Conservation (phyloP, 441 rosid species). For the Erodium moschatum region DNA sequence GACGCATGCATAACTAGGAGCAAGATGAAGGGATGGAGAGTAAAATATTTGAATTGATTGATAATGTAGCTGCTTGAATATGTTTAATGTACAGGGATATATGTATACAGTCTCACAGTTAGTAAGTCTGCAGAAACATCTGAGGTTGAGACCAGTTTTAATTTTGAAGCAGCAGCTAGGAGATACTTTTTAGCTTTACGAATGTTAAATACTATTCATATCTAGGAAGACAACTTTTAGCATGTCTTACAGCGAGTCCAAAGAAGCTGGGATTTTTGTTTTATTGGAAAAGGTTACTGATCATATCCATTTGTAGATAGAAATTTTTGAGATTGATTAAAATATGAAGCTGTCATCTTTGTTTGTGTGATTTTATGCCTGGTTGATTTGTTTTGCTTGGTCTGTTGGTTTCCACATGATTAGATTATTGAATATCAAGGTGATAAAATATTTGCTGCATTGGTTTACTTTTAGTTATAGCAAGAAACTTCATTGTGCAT, state of each 20-base stretch:
- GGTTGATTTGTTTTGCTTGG: neutral
- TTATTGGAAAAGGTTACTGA: neutral
- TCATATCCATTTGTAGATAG: neutral
- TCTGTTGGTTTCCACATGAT: conserved; percentile 2
- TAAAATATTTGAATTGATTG: conserved; percentile 11
- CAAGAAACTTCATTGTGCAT: neutral
- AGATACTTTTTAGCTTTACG: neutral
- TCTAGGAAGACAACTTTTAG: neutral
- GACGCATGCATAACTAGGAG: conserved; percentile 13
- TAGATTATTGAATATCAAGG: neutral
- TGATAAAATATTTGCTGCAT: neutral
- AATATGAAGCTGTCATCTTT: neutral
- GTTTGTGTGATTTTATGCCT: neutral
- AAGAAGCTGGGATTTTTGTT: neutral
- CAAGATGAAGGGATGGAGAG: conserved; percentile 11
- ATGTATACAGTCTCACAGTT: conserved; percentile 12
- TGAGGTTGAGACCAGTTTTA: neutral
- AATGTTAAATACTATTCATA: neutral
- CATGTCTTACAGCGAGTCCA: neutral
- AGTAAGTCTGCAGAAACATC: neutral
- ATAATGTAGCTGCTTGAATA: conserved; percentile 15
- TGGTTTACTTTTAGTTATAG: neutral
- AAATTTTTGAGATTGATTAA: neutral
- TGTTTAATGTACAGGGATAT: conserved; percentile 16
- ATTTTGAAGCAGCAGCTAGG: neutral